Evolutionary conservation across 768 basidiomycete species (phyloP).

Genomic region (Pleurotus platypus): DNA sequence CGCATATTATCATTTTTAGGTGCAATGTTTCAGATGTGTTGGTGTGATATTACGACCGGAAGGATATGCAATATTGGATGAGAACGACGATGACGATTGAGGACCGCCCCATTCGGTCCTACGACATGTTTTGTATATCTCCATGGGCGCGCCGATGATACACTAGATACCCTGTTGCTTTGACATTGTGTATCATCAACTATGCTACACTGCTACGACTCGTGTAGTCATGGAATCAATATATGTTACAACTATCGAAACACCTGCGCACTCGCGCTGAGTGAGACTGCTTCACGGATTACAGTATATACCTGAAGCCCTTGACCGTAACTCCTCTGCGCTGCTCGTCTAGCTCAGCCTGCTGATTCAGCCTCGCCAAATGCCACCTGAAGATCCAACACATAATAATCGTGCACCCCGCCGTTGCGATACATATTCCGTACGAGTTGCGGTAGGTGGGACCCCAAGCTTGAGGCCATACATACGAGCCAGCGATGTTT

Average conservation of each 20-base stretch:
- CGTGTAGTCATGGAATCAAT: neutral
- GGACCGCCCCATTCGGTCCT: neutral
- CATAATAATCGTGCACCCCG: conserved; percentile 45
- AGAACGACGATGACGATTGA: conserved; percentile 6
- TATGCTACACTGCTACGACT: neutral
- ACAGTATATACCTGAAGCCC: conserved; percentile 48
- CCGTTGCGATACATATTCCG: conserved; percentile 65
- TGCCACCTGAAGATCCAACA: conserved; percentile 46
- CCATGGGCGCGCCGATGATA: conserved; percentile 3
- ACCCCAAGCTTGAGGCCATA: conserved; percentile 69
- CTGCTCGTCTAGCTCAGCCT: conserved; percentile 34
- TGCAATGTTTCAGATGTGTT: too few species aligned
- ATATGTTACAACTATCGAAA: neutral
- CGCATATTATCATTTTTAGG: neutral
- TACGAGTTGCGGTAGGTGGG: conserved; percentile 69
- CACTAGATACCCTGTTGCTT: neutral
- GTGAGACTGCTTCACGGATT: conserved; percentile 7
- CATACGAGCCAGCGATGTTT: conserved; percentile 78
- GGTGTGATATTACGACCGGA: neutral
- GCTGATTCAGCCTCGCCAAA: conserved; percentile 35
- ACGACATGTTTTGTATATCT: neutral
- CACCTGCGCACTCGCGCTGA: neutral
- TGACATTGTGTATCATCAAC: neutral
- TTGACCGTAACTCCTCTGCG: conserved; percentile 25
- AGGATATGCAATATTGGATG: neutral